Conservation (phyloP, 495 filamentous ascomycete species). For the Hyphodiscus hymeniophilus region DNA sequence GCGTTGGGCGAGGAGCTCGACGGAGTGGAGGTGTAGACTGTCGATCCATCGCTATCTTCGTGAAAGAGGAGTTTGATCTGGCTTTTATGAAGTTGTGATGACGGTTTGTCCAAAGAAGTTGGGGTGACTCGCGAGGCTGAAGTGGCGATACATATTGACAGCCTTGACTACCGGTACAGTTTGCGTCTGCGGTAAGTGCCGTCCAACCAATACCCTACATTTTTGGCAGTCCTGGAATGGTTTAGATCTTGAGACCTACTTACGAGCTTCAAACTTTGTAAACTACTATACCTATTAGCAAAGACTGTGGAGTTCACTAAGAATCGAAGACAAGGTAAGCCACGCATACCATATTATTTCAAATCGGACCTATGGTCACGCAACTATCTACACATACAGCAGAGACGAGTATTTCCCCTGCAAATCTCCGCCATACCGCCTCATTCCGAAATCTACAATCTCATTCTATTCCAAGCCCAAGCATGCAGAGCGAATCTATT, state of each 20-base stretch:
- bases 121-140: background rate
- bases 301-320: background rate
- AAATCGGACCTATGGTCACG: slow-evolving; percentile 3
- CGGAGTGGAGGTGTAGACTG: slow-evolving; percentile 55
- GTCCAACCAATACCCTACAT: too few relatives aligned
- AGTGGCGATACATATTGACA: background rate
- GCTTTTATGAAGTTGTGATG: slow-evolving; percentile 7
- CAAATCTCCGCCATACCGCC: background rate
- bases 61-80: background rate
- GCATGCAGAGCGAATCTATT: slow-evolving; percentile 42
- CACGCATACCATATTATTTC: slow-evolving; percentile 1
- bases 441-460: slow-evolving; percentile 3
- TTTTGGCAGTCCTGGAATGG: too few relatives aligned
- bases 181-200: too few relatives aligned
- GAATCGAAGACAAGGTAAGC: slow-evolving; percentile 5
- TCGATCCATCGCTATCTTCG: slow-evolving; percentile 30
- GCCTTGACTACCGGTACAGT: background rate
- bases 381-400: slow-evolving; percentile 12
- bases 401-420: slow-evolving; percentile 1
- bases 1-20: slow-evolving; percentile 23
- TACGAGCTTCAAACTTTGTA: too few relatives aligned
- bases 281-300: too few relatives aligned
- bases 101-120: background rate
- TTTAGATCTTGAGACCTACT: too few relatives aligned
- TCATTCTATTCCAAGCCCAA: slow-evolving; percentile 4